These are phyloP conservation scores for Alternaria arbusti DNA, from an alignment of 2,329 filamentous ascomycete genomes.

Conservation along the genomic window DNA sequence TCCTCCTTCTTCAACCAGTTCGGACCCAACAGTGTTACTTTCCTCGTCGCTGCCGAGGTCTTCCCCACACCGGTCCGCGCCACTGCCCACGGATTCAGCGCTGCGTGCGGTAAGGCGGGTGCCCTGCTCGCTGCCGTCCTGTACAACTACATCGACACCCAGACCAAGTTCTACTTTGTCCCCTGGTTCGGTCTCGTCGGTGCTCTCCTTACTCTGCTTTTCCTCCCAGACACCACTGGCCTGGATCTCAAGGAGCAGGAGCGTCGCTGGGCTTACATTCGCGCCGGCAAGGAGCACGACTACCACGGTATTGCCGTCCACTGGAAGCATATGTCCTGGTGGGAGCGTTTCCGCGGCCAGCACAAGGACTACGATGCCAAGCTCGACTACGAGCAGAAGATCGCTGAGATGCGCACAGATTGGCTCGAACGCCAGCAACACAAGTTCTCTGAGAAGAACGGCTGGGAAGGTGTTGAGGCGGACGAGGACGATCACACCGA, in stretches of 20 bases:
- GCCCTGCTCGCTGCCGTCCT: conserved; percentile 85
- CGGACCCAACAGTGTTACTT: conserved; percentile 93
- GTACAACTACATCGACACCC: conserved; percentile 91
- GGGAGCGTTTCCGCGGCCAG: conserved; percentile 80
- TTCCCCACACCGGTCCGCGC: conserved; percentile 93
- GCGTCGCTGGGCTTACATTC: conserved; percentile 88
- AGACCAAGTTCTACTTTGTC: conserved; percentile 87
- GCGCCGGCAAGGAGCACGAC: conserved; percentile 74
- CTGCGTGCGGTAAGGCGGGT: conserved; percentile 86
- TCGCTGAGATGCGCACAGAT: conserved; percentile 75
- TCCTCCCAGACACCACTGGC: conserved; percentile 95
- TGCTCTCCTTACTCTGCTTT: conserved; percentile 81
- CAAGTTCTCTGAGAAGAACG: conserved; percentile 48
- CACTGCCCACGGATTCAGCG: conserved; percentile 93
- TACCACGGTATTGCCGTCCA: conserved; percentile 96
- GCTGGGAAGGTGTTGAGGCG: conserved; percentile 33
- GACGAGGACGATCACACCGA: conserved; percentile 41
- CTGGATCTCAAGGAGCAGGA: conserved; percentile 98
- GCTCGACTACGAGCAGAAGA: conserved; percentile 78
- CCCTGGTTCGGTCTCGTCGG: conserved; percentile 94
- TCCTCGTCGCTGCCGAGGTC: conserved; percentile 95
- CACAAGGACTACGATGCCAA: conserved; percentile 80
- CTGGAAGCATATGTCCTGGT: conserved; percentile 83
- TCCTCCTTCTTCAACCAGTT: conserved; percentile 99
- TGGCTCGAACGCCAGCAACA: conserved; percentile 63